Conservation (phyloP, 1,284 basidiomycete genomes). For the Chiua sp. region DNA sequence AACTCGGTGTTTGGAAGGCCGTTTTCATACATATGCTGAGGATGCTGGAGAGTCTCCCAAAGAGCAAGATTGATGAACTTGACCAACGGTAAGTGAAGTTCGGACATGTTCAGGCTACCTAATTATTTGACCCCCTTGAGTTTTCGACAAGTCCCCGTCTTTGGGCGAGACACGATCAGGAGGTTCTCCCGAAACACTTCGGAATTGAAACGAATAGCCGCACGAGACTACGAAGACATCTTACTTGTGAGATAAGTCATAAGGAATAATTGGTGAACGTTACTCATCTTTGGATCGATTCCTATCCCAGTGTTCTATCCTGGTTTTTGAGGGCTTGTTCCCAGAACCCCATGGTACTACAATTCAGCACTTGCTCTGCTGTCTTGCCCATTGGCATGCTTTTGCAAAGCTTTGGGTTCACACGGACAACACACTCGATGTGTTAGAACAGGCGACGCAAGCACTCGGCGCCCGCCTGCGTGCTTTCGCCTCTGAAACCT, state of each 20-base stretch:
- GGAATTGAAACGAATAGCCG: constrained; percentile 37
- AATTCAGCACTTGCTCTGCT: constrained; percentile 7
- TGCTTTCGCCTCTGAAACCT: not conserved
- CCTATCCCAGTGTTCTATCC: too few species aligned
- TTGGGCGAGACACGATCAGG: constrained; percentile 22
- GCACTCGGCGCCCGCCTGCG: not conserved
- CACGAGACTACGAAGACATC: constrained; percentile 36
- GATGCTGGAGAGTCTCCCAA: not conserved
- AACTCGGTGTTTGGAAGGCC: constrained; percentile 21
- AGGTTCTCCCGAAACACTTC: constrained; percentile 24
- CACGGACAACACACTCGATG: too few species aligned
- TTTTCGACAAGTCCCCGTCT: constrained; percentile 19
- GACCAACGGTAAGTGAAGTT: not conserved
- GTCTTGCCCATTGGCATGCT: not conserved
- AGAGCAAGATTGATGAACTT: too few species aligned
- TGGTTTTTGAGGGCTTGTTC: constrained; percentile 13
- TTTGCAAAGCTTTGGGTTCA: too few species aligned
- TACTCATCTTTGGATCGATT: not conserved
- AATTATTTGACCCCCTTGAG: not conserved
- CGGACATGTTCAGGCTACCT: too few species aligned
- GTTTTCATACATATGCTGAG: constrained; percentile 24
- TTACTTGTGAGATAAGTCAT: constrained; percentile 16
- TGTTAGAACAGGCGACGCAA: too few species aligned
- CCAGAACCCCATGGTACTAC: not conserved
- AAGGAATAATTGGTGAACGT: too few species aligned